phyloP scores from a whole-genome alignment of 1,139 yeast species.

The Schwanniomyces etchellsii region DNA sequence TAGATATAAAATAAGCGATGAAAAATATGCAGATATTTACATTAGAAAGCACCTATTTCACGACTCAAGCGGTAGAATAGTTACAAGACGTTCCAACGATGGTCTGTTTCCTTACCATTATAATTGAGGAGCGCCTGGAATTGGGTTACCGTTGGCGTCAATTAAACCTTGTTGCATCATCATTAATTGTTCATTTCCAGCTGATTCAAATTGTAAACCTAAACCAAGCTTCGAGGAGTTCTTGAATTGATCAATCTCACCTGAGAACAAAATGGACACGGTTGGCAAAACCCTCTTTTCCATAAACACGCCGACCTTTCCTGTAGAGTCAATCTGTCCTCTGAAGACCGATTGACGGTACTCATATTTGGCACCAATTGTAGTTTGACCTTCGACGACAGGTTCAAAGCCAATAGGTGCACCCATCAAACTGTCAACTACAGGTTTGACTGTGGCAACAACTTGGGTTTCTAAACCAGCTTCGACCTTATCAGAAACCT shows the following conservation, averaged over 20 bases:
- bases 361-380: slow-evolving; percentile 96
- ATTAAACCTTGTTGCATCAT: slow-evolving; percentile 72
- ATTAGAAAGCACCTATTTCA: slow-evolving; percentile 1
- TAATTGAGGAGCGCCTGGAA: slow-evolving; percentile 62
- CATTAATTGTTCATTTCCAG: slow-evolving; percentile 85
- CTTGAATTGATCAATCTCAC: slow-evolving; percentile 87
- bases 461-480: slow-evolving; percentile 94
- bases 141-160: slow-evolving; percentile 79
- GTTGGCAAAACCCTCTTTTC: slow-evolving; percentile 95
- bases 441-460: slow-evolving; percentile 72
- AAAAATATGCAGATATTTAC: neutral
- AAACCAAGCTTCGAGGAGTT: slow-evolving; percentile 81
- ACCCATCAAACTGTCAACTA: slow-evolving; percentile 76
- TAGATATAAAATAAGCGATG: neutral
- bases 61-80: neutral
- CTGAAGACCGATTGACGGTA: slow-evolving; percentile 95
- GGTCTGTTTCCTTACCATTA: no score
- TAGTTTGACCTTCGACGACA: slow-evolving; percentile 83
- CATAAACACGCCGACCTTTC: slow-evolving; percentile 85
- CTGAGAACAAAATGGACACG: slow-evolving; percentile 80
- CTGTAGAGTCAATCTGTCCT: slow-evolving; percentile 88
- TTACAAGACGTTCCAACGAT: no score
- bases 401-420: slow-evolving; percentile 79
- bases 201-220: slow-evolving; percentile 91
- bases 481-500: slow-evolving; percentile 86